Conservation (phyloP, 495 filamentous ascomycete genomes). For the Hypomontagnella monticulosa region DNA sequence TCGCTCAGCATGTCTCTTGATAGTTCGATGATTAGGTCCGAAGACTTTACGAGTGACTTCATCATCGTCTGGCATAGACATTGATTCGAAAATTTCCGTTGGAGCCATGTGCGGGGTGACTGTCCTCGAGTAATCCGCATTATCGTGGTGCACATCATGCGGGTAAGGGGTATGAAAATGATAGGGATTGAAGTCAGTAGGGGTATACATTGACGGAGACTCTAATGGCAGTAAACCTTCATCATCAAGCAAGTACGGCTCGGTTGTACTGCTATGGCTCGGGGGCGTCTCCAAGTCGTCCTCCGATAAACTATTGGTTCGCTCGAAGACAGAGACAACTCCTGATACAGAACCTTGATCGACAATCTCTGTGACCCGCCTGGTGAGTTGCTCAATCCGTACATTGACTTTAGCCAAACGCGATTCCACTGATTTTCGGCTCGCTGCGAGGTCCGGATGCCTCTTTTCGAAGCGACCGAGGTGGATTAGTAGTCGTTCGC, state of each 20-base stretch:
- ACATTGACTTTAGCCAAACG: constrained; percentile 62
- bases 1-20: constrained; percentile 50
- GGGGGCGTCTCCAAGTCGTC: constrained; percentile 50
- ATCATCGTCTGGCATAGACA: constrained; percentile 44
- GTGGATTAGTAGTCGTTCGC: constrained; percentile 63
- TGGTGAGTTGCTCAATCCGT: constrained; percentile 66
- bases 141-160: constrained; percentile 10
- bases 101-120: constrained; percentile 41
- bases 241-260: constrained; percentile 41
- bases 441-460: constrained; percentile 46
- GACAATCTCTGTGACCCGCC: constrained; percentile 57
- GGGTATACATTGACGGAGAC: constrained; percentile 40
- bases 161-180: constrained; percentile 46
- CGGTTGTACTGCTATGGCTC: constrained; percentile 48
- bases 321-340: constrained; percentile 75
- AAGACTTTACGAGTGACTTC: constrained; percentile 42
- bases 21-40: constrained; percentile 56
- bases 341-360: constrained; percentile 54
- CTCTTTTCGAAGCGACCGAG: constrained; percentile 56
- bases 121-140: constrained; percentile 34
- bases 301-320: constrained; percentile 72
- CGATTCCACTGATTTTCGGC: constrained; percentile 57
- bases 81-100: constrained; percentile 46
- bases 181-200: constrained; percentile 43
- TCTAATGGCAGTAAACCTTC: constrained; percentile 36